These are phyloP conservation scores for Sonneratia caseolaris DNA, from an alignment of 345 rosid genomes.

Conservation along the genomic window DNA sequence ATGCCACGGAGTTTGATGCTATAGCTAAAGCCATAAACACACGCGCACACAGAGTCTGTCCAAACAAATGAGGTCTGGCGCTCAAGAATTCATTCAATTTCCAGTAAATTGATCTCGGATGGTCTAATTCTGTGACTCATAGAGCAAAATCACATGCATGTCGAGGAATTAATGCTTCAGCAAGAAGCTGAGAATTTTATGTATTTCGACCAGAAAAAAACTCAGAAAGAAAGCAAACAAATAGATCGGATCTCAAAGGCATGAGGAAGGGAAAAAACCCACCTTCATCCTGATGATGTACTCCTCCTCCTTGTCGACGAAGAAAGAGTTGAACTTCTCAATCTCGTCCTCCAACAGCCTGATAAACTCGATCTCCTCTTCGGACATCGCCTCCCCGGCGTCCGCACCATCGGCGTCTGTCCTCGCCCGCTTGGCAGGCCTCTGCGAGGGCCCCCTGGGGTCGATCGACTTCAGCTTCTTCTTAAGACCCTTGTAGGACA, in stretches of 20 bases:
- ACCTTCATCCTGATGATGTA: constrained; percentile 90
- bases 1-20: too few species aligned
- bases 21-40: too few species aligned
- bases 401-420: constrained; percentile 17
- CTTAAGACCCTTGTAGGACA: constrained; percentile 92
- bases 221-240: background rate
- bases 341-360: constrained; percentile 66
- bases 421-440: constrained; percentile 50
- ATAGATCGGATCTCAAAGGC: background rate
- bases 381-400: constrained; percentile 32
- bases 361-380: constrained; percentile 65
- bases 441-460: constrained; percentile 28
- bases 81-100: background rate
- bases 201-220: background rate
- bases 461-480: constrained; percentile 68
- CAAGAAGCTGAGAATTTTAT: background rate
- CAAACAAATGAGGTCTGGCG: background rate
- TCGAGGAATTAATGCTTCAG: background rate
- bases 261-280: background rate
- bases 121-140: too few species aligned
- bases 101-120: background rate
- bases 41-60: too few species aligned
- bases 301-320: constrained; percentile 94
- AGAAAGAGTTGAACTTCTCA: constrained; percentile 85
- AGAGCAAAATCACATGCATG: background rate